Evolutionary conservation across 805 yeast genomes (phyloP).

Genomic region (Brettanomyces nanus): DNA sequence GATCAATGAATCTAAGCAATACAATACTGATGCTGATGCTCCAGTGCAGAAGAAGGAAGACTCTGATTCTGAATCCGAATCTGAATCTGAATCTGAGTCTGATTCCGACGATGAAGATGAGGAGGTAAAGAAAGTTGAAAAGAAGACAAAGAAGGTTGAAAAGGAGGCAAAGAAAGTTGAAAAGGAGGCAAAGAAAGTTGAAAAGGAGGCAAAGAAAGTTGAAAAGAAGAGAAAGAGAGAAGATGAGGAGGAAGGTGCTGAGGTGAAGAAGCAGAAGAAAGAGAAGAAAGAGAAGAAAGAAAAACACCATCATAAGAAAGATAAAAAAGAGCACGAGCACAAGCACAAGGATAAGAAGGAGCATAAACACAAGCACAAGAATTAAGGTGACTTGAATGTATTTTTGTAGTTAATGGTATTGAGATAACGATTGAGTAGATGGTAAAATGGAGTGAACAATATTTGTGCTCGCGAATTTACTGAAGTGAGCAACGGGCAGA

Average conservation of each 20-base stretch:
- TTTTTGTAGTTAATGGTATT: too few species aligned
- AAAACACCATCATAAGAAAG: slow-evolving; percentile 16
- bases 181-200: slow-evolving; percentile 16
- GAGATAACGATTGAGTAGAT: too few species aligned
- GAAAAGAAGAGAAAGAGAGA: slow-evolving; percentile 28
- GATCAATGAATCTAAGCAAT: slow-evolving; percentile 74
- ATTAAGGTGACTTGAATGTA: too few species aligned
- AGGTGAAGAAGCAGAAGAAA: slow-evolving; percentile 31
- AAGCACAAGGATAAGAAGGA: slow-evolving; percentile 20
- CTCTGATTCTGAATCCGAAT: slow-evolving; percentile 23
- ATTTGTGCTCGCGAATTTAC: too few species aligned
- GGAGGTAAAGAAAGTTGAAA: slow-evolving; percentile 46
- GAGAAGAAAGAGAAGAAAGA: slow-evolving; percentile 16
- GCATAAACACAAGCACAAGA: slow-evolving; percentile 14
- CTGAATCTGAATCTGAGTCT: slow-evolving; percentile 25
- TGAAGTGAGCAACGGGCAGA: too few species aligned
- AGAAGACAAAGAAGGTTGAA: slow-evolving; percentile 32
- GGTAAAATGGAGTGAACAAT: too few species aligned
- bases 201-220: slow-evolving; percentile 16
- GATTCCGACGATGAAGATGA: slow-evolving; percentile 42
- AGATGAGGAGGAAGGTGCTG: slow-evolving; percentile 42
- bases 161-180: slow-evolving; percentile 16
- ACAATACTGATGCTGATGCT: slow-evolving; percentile 94
- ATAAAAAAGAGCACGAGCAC: slow-evolving; percentile 15
- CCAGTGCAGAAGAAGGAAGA: slow-evolving; percentile 24